Percentiles rank a stretch among this genome's conserved stretches.
Evolutionary conservation across 148 eudicot genomes (phyloP).

Genomic region (Fagopyrum tataricum): DNA sequence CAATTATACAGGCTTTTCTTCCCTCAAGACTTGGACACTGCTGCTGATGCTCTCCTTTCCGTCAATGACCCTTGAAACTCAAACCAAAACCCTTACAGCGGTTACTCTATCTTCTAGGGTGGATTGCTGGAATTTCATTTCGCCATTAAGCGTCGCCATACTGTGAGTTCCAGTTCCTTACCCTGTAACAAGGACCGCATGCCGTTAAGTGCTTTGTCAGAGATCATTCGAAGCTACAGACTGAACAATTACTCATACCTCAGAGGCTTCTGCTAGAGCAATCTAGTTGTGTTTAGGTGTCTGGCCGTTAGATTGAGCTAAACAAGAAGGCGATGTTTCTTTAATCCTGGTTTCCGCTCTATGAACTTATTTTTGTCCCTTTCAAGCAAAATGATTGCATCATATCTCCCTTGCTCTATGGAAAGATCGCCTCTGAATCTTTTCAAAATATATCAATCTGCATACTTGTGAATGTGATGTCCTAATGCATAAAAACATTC

Average conservation of each 20-base stretch:
- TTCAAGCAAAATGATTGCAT: not conserved
- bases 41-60: slow-evolving; percentile 79
- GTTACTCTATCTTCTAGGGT: not conserved
- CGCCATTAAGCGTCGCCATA: not conserved
- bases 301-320: not conserved
- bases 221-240: not conserved
- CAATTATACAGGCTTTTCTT: slow-evolving; percentile 67
- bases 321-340: not conserved
- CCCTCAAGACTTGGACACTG: slow-evolving; percentile 86
- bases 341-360: not conserved
- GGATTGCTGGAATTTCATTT: not conserved
- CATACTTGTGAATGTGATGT: no score
- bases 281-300: not conserved
- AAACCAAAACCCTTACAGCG: not conserved
- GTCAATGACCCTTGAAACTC: slow-evolving; percentile 20
- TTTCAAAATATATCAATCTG: no score
- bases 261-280: not conserved
- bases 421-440: not conserved
- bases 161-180: not conserved
- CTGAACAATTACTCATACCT: not conserved
- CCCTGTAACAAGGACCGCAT: not conserved
- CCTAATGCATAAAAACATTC: no score
- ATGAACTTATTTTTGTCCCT: not conserved
- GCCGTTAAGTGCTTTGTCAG: not conserved
- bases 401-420: not conserved